A percentile compares a stretch with the other conserved stretches of the same genome.
These are phyloP conservation scores for Amanita thiersii DNA, from an alignment of 768 basidiomycete genomes.

Conservation along the genomic window DNA sequence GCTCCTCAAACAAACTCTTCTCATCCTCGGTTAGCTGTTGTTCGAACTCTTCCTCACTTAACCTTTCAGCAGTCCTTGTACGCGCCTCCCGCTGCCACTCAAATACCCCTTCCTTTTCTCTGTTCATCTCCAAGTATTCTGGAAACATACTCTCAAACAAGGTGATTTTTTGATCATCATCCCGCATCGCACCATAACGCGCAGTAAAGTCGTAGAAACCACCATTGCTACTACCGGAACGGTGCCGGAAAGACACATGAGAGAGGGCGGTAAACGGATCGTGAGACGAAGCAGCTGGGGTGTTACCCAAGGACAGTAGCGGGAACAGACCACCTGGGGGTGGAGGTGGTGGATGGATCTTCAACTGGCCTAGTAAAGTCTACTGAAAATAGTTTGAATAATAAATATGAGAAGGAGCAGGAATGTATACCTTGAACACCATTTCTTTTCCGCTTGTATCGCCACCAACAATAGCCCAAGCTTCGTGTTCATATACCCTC, in stretches of 20 bases:
- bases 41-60: slow-evolving; percentile 10
- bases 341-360: slow-evolving; percentile 54
- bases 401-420: not conserved
- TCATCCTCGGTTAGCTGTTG: slow-evolving; percentile 20
- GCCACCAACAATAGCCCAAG: slow-evolving; percentile 69
- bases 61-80: not conserved
- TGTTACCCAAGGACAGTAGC: slow-evolving; percentile 33
- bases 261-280: slow-evolving; percentile 45
- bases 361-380: slow-evolving; percentile 66
- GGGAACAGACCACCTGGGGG: slow-evolving; percentile 74
- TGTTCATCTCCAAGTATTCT: slow-evolving; percentile 28
- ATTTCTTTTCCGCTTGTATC: slow-evolving; percentile 38
- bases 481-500: slow-evolving; percentile 53
- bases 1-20: slow-evolving; percentile 34
- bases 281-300: slow-evolving; percentile 15
- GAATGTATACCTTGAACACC: slow-evolving; percentile 51
- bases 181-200: slow-evolving; percentile 81
- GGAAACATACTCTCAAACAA: slow-evolving; percentile 65
- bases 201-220: slow-evolving; percentile 93
- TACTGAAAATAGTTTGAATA: slow-evolving; percentile 14
- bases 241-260: slow-evolving; percentile 63
- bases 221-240: slow-evolving; percentile 37
- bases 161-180: slow-evolving; percentile 68
- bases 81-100: slow-evolving; percentile 11
- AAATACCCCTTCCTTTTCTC: slow-evolving; percentile 15